Percentiles rank a stretch among this genome's conserved stretches.
These are phyloP conservation scores for Pleurotus eryngii DNA, from an alignment of 768 basidiomycete genomes.

Conservation along the genomic window DNA sequence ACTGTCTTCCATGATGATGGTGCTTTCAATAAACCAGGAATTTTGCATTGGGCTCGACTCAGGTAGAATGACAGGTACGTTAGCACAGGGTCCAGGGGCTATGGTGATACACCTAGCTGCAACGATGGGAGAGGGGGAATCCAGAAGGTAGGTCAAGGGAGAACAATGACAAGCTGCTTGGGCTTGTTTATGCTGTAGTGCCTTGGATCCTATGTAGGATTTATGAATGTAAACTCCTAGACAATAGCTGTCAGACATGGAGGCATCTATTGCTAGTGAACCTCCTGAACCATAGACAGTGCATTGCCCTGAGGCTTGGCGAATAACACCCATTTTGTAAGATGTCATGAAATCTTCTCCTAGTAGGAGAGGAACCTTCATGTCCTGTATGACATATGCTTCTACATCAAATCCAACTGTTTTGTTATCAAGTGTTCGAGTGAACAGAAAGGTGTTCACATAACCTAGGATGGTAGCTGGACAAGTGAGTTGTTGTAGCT, in stretches of 20 bases:
- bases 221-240: slow-evolving; percentile 2
- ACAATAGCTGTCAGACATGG: slow-evolving; percentile 1
- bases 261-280: background rate
- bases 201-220: too few species aligned
- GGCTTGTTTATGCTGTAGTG: too few species aligned
- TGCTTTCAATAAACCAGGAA: slow-evolving; percentile 15
- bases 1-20: slow-evolving; percentile 10
- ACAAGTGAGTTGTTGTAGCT: background rate
- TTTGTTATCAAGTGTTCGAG: background rate
- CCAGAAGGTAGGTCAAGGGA: too few species aligned
- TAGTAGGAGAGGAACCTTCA: slow-evolving; percentile 22
- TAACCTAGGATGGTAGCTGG: slow-evolving; percentile 15
- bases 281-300: background rate
- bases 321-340: slow-evolving; percentile 16
- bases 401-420: slow-evolving; percentile 14
- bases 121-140: too few species aligned
- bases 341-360: slow-evolving; percentile 24
- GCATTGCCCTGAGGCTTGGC: slow-evolving; percentile 6
- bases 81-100: too few species aligned
- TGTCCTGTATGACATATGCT: slow-evolving; percentile 21
- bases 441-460: slow-evolving; percentile 11
- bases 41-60: background rate
- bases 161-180: too few species aligned
- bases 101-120: too few species aligned
- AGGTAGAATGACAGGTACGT: background rate